phyloP scores from a whole-genome alignment of 805 yeast genomes.

The Wickerhamiella parazyma region DNA sequence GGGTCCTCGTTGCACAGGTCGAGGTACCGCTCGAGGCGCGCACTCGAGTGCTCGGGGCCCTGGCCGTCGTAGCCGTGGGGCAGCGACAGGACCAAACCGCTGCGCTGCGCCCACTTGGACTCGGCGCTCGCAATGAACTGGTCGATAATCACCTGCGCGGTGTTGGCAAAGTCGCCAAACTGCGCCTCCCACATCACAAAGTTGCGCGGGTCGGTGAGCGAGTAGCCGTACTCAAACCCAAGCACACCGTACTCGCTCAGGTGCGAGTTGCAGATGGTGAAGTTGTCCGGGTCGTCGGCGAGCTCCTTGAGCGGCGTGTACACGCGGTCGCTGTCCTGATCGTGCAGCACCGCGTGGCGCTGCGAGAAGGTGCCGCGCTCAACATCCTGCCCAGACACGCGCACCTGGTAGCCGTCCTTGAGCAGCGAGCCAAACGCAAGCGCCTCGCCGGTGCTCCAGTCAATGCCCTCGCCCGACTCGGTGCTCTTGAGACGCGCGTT shows the following conservation, averaged over 20 bases:
- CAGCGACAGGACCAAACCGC: constrained; percentile 85
- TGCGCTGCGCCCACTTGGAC: constrained; percentile 97
- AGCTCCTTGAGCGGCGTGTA: constrained; percentile 78
- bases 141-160: constrained; percentile 95
- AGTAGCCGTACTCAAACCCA: constrained; percentile 99
- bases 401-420: constrained; percentile 87
- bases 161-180: constrained; percentile 99
- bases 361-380: constrained; percentile 99
- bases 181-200: constrained; percentile 99
- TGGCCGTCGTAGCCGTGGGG: constrained; percentile 99
- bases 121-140: constrained; percentile 96
- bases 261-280: constrained; percentile 84
- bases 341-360: constrained; percentile 97
- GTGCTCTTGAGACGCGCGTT: constrained; percentile 73
- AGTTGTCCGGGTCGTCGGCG: constrained; percentile 69
- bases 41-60: constrained; percentile 99
- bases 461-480: constrained; percentile 85
- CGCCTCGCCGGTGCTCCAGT: constrained; percentile 99
- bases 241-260: constrained; percentile 97
- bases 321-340: constrained; percentile 72
- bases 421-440: constrained; percentile 89
- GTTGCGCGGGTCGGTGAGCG: constrained; percentile 93
- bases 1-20: constrained; percentile 94
- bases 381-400: constrained; percentile 98
- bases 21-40: constrained; percentile 91